Percentiles rank a stretch among this genome's conserved stretches.
Conservation (phyloP, 2,329 filamentous ascomycete species). For the Ophiostoma populinum region DNA sequence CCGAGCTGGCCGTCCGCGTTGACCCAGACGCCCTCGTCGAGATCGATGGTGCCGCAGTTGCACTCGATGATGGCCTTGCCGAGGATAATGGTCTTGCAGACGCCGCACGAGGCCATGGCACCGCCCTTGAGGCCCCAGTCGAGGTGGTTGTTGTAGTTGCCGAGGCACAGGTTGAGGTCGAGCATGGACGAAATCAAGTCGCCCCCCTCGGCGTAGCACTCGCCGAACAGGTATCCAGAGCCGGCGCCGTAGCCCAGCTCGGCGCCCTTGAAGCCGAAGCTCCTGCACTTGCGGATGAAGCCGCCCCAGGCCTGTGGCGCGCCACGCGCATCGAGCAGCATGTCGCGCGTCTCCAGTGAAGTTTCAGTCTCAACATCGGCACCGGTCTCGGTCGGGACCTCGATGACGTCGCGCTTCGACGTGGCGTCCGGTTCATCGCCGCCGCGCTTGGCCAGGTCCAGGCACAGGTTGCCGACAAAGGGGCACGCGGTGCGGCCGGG, state of each 20-base stretch:
- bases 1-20: neutral
- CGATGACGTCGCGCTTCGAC: no score
- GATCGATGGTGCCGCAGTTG: slow-evolving; percentile 8
- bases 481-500: no score
- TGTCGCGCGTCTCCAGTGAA: no score
- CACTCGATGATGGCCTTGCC: slow-evolving; percentile 6
- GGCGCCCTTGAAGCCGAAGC: neutral
- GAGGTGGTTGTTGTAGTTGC: slow-evolving; percentile 9
- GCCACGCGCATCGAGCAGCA: no score
- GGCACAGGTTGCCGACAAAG: no score
- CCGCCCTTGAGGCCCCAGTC: slow-evolving; percentile 8
- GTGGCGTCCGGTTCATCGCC: no score
- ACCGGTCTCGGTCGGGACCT: no score
- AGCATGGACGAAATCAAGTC: neutral
- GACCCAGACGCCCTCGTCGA: slow-evolving; percentile 7
- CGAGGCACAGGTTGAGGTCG: slow-evolving; percentile 8
- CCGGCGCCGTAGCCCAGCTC: neutral
- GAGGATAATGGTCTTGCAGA: slow-evolving; percentile 3
- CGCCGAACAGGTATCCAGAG: slow-evolving; percentile 2
- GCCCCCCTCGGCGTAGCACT: neutral
- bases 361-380: no score
- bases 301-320: neutral
- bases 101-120: slow-evolving; percentile 7
- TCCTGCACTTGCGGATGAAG: slow-evolving; percentile 4
- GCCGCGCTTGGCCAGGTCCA: no score